Conservation (phyloP, 2,329 filamentous ascomycete species). For the Colletotrichum neosansevieriae region DNA sequence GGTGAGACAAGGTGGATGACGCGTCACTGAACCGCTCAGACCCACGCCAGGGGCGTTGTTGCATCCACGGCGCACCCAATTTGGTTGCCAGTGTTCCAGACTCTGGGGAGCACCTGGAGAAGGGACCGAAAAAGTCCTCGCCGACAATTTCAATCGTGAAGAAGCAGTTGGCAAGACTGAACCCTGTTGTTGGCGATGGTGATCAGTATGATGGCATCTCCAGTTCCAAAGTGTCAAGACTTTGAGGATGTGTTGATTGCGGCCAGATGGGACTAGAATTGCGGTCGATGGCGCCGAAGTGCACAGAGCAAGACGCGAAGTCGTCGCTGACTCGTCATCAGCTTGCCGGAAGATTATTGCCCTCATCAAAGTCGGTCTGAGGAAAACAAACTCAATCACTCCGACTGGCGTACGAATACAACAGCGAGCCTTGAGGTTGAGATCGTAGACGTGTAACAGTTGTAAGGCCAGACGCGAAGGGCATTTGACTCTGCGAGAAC, state of each 20-base stretch:
- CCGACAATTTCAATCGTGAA: conserved; percentile 11
- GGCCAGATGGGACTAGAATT: neutral
- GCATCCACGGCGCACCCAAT: conserved; percentile 18
- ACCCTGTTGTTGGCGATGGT: conserved; percentile 18
- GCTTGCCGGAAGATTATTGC: conserved; percentile 21
- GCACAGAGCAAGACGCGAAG: neutral
- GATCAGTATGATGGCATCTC: neutral
- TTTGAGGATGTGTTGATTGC: conserved; percentile 7
- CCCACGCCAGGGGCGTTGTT: conserved; percentile 30
- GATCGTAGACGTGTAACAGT: neutral
- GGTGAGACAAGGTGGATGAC: conserved; percentile 40
- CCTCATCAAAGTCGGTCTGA: conserved; percentile 11
- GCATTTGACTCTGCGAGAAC: conserved; percentile 36
- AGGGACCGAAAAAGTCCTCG: conserved; percentile 1
- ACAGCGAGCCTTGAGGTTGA: conserved; percentile 9
- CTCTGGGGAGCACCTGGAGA: conserved; percentile 21
- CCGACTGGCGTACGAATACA: neutral
- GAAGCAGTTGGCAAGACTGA: conserved; percentile 9
- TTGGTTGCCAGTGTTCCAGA: conserved; percentile 20
- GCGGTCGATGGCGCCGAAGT: neutral
- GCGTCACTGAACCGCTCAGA: conserved; percentile 37
- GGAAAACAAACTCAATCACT: conserved; percentile 30
- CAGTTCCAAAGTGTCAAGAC: neutral
- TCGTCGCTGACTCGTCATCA: conserved; percentile 31
- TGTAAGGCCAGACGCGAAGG: neutral